These are phyloP conservation scores for Closterium sp. DNA, from an alignment of 139 green algal species.

Conservation along the genomic window DNA sequence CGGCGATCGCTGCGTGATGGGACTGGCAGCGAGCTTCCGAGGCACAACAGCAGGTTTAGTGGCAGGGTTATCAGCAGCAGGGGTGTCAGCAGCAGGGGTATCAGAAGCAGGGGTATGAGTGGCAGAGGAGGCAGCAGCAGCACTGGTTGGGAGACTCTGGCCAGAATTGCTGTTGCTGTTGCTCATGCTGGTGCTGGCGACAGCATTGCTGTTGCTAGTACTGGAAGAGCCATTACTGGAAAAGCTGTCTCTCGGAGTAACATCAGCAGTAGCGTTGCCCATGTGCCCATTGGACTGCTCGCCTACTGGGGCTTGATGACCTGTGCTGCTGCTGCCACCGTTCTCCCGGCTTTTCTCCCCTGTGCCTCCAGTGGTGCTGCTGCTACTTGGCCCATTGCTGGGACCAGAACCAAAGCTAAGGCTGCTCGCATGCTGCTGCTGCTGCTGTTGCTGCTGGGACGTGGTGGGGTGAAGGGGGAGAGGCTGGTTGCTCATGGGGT, in stretches of 20 bases:
- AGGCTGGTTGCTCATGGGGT: background rate
- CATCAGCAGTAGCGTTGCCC: background rate
- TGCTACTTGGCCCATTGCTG: background rate
- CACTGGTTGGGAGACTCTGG: background rate
- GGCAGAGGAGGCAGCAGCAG: background rate
- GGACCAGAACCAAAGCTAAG: background rate
- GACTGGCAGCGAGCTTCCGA: background rate
- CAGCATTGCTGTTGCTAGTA: background rate
- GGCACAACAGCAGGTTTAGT: background rate
- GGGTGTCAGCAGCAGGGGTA: too few relatives aligned
- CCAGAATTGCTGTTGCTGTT: slow-evolving; percentile 5
- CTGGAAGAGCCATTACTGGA: background rate
- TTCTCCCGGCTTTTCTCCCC: background rate
- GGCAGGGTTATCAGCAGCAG: background rate
- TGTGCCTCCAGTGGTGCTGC: background rate
- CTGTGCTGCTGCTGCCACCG: background rate
- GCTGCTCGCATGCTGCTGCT: background rate
- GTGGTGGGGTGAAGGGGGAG: background rate
- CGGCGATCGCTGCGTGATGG: background rate
- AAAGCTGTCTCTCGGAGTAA: background rate
- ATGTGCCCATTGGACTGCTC: background rate
- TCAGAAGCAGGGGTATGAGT: background rate
- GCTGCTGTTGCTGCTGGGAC: background rate
- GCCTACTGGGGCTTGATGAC: background rate
- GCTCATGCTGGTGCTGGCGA: background rate